Percentiles rank a stretch among this genome's conserved stretches.
Conservation (phyloP, 148 eudicot species). For the Silene latifolia region DNA sequence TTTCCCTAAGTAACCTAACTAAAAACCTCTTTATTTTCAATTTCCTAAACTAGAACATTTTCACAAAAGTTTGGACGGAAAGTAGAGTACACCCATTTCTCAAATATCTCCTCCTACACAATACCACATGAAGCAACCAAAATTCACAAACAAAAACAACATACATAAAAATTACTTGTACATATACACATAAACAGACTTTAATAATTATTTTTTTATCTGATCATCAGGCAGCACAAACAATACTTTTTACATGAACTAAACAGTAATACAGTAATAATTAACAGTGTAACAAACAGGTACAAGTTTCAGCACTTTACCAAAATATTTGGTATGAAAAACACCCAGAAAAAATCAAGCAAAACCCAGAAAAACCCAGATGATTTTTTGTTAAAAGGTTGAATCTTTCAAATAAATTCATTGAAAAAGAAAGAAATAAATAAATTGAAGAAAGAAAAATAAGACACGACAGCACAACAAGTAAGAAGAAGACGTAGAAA, state of each 20-base stretch:
- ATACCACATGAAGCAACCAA: background rate
- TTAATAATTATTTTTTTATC: background rate
- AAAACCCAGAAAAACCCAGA: conserved; percentile 25
- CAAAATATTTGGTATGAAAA: background rate
- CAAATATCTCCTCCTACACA: background rate
- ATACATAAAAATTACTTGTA: background rate
- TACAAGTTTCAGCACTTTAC: background rate
- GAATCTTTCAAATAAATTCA: conserved; percentile 6
- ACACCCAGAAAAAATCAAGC: background rate
- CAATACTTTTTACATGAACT: background rate
- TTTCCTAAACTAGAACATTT: background rate
- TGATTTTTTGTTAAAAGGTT: conserved; percentile 15
- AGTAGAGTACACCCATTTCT: background rate
- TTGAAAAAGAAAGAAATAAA: background rate
- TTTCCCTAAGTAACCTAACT: background rate
- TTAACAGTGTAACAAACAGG: background rate
- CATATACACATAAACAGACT: background rate
- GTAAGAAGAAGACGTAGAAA: background rate
- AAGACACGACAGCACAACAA: background rate
- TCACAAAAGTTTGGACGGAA: background rate
- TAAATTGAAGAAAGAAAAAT: background rate
- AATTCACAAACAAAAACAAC: conserved; percentile 8
- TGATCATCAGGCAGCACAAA: conserved; percentile 4
- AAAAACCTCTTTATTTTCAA: conserved; percentile 1
- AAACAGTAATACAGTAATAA: conserved; percentile 12